These are phyloP conservation scores for Ceriops tagal DNA, from an alignment of 345 rosid species.

Conservation along the genomic window DNA sequence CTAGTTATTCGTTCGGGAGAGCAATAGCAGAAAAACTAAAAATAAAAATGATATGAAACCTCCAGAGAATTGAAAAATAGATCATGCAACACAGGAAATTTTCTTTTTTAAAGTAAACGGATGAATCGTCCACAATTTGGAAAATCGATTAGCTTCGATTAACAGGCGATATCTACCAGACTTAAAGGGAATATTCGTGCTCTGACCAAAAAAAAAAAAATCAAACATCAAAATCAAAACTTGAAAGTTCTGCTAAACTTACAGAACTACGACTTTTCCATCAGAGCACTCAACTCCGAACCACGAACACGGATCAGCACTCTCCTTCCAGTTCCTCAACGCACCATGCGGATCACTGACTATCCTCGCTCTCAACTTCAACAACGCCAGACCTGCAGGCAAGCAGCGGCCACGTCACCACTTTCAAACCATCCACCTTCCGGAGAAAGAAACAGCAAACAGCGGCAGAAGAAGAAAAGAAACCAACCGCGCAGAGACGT, in stretches of 20 bases:
- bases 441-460: background rate
- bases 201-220: no score
- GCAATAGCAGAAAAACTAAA: no score
- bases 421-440: background rate
- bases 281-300: conserved; percentile 22
- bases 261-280: conserved; percentile 21
- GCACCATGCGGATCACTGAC: conserved; percentile 21
- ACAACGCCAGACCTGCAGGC: conserved; percentile 25
- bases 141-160: no score
- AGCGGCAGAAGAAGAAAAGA: background rate
- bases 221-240: background rate
- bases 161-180: no score
- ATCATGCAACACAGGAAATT: no score
- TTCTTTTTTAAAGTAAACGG: no score
- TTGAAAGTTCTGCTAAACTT: background rate
- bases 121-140: no score
- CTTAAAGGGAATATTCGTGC: no score
- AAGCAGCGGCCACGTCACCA: background rate
- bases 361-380: conserved; percentile 20
- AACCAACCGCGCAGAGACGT: background rate
- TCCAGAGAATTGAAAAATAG: no score
- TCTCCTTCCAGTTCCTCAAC: conserved; percentile 15
- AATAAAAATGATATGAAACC: no score
- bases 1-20: no score
- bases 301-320: conserved; percentile 22